These are phyloP conservation scores for Sclerotinia trifoliorum DNA, from an alignment of 2,329 filamentous ascomycete genomes.

Conservation along the genomic window DNA sequence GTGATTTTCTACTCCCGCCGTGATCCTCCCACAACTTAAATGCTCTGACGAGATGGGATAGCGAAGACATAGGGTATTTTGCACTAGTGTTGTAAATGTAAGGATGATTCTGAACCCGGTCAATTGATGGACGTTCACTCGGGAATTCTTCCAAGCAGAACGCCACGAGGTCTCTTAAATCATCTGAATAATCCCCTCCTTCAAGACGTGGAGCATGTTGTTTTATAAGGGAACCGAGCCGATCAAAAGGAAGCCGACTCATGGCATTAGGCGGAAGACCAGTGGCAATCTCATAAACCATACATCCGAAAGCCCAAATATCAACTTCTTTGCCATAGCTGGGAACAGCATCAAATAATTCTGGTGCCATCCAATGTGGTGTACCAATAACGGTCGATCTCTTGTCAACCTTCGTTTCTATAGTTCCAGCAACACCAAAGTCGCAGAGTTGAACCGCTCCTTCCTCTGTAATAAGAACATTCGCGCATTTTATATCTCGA, in stretches of 20 bases:
- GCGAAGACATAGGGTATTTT: slow-evolving; percentile 60
- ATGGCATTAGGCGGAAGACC: slow-evolving; percentile 70
- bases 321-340: slow-evolving; percentile 73
- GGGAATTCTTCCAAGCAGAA: slow-evolving; percentile 72
- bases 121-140: slow-evolving; percentile 65
- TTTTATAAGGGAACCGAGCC: slow-evolving; percentile 56
- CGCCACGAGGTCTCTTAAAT: slow-evolving; percentile 67
- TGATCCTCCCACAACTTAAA: slow-evolving; percentile 75
- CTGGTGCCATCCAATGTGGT: slow-evolving; percentile 83
- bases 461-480: slow-evolving; percentile 74
- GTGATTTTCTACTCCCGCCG: slow-evolving; percentile 66
- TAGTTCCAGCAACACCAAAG: slow-evolving; percentile 77
- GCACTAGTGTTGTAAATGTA: slow-evolving; percentile 65
- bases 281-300: slow-evolving; percentile 77
- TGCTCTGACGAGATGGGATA: slow-evolving; percentile 65
- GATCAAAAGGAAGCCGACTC: slow-evolving; percentile 49
- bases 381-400: slow-evolving; percentile 79
- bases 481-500: slow-evolving; percentile 72
- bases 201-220: slow-evolving; percentile 66
- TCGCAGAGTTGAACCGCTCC: slow-evolving; percentile 79
- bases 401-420: slow-evolving; percentile 74
- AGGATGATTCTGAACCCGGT: slow-evolving; percentile 66
- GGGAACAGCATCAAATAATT: slow-evolving; percentile 64
- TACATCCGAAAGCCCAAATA: slow-evolving; percentile 83
- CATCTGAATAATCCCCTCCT: slow-evolving; percentile 67